Evolutionary conservation across 1,284 basidiomycete species (phyloP), one percentile per base, ranked within the genome.

Genomic region (Termitomyces sp.): DNA sequence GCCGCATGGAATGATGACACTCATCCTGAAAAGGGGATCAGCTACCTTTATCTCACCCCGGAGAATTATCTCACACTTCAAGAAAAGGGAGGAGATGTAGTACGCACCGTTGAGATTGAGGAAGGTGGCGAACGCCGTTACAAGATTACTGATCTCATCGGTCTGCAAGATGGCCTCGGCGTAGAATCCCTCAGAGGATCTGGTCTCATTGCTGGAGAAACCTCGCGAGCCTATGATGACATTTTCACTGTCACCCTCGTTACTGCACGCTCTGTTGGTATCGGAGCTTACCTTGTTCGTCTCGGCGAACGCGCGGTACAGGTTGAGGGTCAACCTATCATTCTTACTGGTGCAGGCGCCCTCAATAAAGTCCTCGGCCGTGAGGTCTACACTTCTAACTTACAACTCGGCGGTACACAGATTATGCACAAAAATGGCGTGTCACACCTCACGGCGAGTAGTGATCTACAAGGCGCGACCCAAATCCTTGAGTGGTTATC

Each of bases 361-460:
- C 84, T 99, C 65, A 99, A 99, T 83, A 99, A 99, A 78, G 95
- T 99, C 3, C 86, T 99, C 50, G 97, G 97, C 61, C 92, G 97
- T 54, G 97, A 99, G 72, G 97, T 99, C 40, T 99, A 99, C 74
- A 98, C 97, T 10, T 97, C 94, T 56, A 99, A 99, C 74, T 73
- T 99, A 65, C 97, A 99, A 74, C 91, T 99, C 58, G 97, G 97
- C 67, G 97, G 97, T 57, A 98, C 97, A 36, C 92, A 95, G 67
- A 99, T 98, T 78, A 98, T 98, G 94, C 91, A 94, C 84, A 96
- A 96, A 83, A 98, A 98, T 69, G 97, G 97, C 75, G 93, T 99
- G 53, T 98, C 96, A 13, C 97, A 99, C 71, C 76, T 99, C 51
- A 95, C 92, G 2, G 95, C 96, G 26, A 84, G 83, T 64, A 96